Base-by-base conservation (phyloP, 345 rosid species). In the Noccaea caerulescens region DNA sequence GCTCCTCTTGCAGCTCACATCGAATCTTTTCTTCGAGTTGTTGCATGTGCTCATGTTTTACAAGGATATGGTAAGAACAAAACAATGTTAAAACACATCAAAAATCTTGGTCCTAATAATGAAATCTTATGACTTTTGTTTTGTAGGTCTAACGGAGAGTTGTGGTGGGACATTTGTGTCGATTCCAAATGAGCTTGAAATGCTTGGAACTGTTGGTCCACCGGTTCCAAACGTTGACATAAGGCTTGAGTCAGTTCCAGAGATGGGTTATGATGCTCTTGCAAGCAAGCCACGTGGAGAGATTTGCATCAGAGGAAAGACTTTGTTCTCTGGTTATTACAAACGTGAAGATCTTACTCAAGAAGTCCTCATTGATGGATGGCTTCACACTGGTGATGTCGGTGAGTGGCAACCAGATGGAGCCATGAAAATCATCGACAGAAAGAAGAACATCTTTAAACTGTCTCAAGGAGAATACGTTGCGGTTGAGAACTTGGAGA, bases 361-460 rank as follows among this genome's bases (percentile, higher is more conserved):
- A 71, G 98, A 94, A 79, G 97, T 89, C 62, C 8, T 94, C 77
- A 57, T 82, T 65, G 98, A 91, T 77, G 98, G 98, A 7, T 94
- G 97, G 98, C 85, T 94, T 79, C 98, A 92, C 79, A 94, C 98
- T 76, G 99, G 99, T 85, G 99, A 94, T 82, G 69, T 94, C 16
- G 99, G 99, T 8, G 98, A 94, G 71, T 92, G 99, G 99, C 99
- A 91, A 86, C 85, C 88, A 3, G 83, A 94, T 63, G 99, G 97
- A 76, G 91, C 96, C 83, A 73, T 94, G 96, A 94, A 88, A 71
- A 86, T 92, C 46, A 84, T 94, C 39, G 99, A 94, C 67, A 80
- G 99, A 10, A 89, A 88, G 89, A 94, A 94, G 71, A 94, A 94
- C 69, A 94, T 94, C 47, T 94, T 92, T 63, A 94, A 94, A 73